Conservation (phyloP, 108 stramenopile genomes). For the Pseudonitzschia delicatissima region DNA sequence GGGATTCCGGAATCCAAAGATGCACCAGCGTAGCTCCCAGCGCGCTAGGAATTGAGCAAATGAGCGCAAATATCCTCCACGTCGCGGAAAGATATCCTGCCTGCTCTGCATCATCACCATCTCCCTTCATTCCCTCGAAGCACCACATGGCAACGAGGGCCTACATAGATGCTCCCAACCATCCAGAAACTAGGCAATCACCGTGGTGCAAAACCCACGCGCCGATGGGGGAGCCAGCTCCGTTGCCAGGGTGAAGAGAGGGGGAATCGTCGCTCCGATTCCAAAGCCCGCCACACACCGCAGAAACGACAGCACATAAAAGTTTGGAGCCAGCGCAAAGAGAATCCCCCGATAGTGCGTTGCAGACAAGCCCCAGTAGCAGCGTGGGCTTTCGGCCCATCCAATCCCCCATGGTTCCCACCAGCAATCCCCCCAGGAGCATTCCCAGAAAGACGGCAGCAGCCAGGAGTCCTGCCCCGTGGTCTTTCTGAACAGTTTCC, state of each 20-base stretch:
- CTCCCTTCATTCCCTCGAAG: constrained; percentile 27
- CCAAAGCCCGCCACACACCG: constrained; percentile 73
- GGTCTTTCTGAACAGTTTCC: constrained; percentile 22
- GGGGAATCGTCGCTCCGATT: constrained; percentile 74
- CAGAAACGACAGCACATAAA: constrained; percentile 37
- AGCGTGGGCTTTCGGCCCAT: constrained; percentile 67
- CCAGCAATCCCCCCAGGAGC: constrained; percentile 68
- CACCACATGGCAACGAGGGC: constrained; percentile 56
- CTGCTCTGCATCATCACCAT: neutral
- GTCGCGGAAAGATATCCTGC: neutral
- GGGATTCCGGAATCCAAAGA: constrained; percentile 66
- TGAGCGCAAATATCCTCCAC: constrained; percentile 71
- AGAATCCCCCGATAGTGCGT: constrained; percentile 55
- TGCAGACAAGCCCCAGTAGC: constrained; percentile 54
- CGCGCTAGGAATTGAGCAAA: constrained; percentile 67
- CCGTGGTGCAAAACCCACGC: constrained; percentile 66
- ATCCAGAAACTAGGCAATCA: constrained; percentile 84
- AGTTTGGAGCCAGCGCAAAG: constrained; percentile 41
- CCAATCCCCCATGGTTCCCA: constrained; percentile 61
- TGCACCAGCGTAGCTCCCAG: constrained; percentile 57
- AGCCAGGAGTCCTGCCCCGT: constrained; percentile 42
- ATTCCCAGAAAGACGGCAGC: constrained; percentile 80
- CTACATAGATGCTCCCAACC: constrained; percentile 80
- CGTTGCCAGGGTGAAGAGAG: constrained; percentile 63
- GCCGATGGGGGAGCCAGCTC: constrained; percentile 71